Conservation (phyloP, 1,139 yeast species). For the Pichia sorboxylosa region DNA sequence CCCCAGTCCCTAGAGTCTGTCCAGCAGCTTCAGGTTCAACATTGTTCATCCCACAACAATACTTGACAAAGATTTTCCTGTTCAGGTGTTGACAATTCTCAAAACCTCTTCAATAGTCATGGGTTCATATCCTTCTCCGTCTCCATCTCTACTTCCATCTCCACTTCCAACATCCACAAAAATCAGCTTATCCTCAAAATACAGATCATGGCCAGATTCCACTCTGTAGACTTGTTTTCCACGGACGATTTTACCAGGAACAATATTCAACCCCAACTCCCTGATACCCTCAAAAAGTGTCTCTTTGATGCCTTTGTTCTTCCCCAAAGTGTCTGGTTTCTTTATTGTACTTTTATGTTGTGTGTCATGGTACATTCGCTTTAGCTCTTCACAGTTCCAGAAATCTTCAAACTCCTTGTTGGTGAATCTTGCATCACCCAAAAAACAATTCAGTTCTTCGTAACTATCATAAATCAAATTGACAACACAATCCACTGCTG, state of each 20-base stretch:
- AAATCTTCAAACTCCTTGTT: no score
- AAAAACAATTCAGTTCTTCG: conserved; percentile 1
- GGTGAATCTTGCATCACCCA: background rate
- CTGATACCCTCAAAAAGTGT: conserved; percentile 5
- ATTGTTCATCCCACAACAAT: no score
- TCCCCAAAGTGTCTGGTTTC: no score
- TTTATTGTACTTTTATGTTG: no score
- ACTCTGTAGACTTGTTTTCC: conserved; percentile 1
- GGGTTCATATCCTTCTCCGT: background rate
- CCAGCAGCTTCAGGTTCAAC: no score
- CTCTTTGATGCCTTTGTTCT: conserved; percentile 8
- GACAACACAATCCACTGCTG: background rate
- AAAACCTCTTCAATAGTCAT: background rate
- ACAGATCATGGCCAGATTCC: conserved; percentile 6
- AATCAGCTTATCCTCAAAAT: conserved; percentile 19
- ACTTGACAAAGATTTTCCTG: no score
- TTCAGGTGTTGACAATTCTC: no score
- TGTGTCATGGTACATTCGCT: no score
- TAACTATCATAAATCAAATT: conserved; percentile 2
- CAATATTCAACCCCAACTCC: conserved; percentile 1
- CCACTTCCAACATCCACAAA: conserved; percentile 9
- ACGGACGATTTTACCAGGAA: conserved; percentile 2
- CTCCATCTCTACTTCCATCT: background rate
- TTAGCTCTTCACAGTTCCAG: background rate
- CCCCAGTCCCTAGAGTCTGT: no score